Evolutionary conservation across 139 green algal species (phyloP).

Genomic region (Tetraselmis chui): DNA sequence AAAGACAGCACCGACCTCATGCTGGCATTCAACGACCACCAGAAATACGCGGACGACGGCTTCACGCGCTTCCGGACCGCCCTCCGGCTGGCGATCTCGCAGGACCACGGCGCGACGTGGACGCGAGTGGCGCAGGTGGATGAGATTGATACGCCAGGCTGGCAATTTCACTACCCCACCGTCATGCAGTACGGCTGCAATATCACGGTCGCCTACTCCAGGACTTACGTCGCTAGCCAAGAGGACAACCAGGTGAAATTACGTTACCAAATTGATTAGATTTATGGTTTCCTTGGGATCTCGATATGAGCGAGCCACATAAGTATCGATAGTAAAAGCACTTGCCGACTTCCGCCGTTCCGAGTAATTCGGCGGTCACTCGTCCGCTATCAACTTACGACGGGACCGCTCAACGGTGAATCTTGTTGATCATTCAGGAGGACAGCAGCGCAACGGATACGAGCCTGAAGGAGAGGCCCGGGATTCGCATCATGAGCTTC

Average conservation of each 20-base stretch:
- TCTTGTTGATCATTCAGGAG: no score
- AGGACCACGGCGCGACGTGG: conserved; percentile 1
- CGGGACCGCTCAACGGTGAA: no score
- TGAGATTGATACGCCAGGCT: conserved; percentile 3
- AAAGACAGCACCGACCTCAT: neutral
- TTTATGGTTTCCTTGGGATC: neutral
- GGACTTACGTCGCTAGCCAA: conserved; percentile 1
- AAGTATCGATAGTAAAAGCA: no score
- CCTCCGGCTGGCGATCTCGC: conserved; percentile 3
- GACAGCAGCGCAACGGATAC: neutral
- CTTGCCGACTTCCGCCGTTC: neutral
- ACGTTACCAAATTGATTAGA: neutral
- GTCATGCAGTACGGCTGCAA: conserved; percentile 11
- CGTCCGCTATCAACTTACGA: neutral
- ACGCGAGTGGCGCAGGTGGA: conserved; percentile 2
- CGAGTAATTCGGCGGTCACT: neutral
- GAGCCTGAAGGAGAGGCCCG: neutral
- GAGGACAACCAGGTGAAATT: neutral
- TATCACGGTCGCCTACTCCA: neutral
- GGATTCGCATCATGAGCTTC: neutral
- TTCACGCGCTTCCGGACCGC: conserved; percentile 11
- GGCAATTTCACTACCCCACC: conserved; percentile 16
- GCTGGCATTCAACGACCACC: conserved; percentile 18
- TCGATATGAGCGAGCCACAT: neutral
- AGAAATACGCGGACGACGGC: conserved; percentile 14